Percentiles rank a stretch among this genome's conserved stretches.
Evolutionary conservation across 345 rosid genomes (phyloP).

Genomic region (Gossypium mustelinum): DNA sequence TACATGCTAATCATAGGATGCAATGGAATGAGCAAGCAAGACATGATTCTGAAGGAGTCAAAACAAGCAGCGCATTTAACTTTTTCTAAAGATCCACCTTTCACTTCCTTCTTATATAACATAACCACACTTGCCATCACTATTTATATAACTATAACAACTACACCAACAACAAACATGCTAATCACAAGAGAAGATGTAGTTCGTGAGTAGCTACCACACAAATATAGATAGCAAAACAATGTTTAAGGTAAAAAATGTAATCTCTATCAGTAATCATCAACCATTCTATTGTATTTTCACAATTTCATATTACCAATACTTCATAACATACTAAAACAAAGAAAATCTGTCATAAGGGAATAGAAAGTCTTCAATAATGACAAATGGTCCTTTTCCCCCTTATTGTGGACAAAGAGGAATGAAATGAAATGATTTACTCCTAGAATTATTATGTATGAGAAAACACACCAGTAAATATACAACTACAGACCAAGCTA

Average conservation of each 20-base stretch:
- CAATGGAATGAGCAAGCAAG: conserved; percentile 5
- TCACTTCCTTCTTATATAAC: background rate
- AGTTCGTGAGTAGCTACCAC: background rate
- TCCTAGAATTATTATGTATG: background rate
- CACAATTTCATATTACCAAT: background rate
- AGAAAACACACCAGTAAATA: background rate
- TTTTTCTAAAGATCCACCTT: conserved; percentile 5
- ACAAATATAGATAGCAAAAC: background rate
- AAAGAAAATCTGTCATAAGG: background rate
- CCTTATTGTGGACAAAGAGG: background rate
- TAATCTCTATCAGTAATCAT: background rate
- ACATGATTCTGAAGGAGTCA: background rate
- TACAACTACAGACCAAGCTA: background rate
- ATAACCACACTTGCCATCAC: background rate
- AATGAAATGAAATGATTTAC: background rate
- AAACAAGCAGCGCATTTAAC: background rate
- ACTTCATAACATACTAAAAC: background rate
- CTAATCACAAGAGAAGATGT: background rate
- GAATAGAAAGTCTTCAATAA: background rate
- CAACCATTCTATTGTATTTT: background rate
- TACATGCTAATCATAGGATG: conserved; percentile 4
- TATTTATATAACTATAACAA: background rate
- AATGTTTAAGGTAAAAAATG: background rate
- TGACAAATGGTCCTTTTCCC: background rate
- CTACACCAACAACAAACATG: background rate